These are phyloP conservation scores for Candida ipomoeae DNA, from an alignment of 805 yeast genomes.

Conservation along the genomic window DNA sequence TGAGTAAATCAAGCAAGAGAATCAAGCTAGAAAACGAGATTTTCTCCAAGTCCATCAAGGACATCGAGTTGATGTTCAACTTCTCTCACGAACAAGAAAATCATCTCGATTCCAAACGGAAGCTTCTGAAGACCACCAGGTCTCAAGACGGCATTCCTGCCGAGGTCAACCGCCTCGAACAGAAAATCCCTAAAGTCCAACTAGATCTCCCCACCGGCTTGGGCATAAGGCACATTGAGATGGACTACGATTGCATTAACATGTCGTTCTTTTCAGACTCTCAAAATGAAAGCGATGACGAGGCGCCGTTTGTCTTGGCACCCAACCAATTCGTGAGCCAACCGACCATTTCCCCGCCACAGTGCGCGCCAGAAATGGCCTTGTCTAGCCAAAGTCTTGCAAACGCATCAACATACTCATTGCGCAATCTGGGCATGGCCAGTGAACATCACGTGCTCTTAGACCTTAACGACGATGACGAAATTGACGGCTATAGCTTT, in stretches of 20 bases:
- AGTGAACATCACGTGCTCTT: conserved; percentile 4
- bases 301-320: not conserved
- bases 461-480: conserved; percentile 13
- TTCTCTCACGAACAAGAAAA: conserved; percentile 7
- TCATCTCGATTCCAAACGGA: not conserved
- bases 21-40: conserved; percentile 15
- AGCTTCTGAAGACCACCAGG: not conserved
- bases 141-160: not conserved
- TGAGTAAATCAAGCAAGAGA: conserved; percentile 15
- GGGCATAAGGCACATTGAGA: conserved; percentile 2
- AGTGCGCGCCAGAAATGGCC: not conserved
- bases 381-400: not conserved
- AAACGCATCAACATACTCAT: not conserved
- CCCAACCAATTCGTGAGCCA: not conserved
- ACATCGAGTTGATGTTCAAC: conserved; percentile 16
- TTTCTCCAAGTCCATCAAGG: conserved; percentile 15
- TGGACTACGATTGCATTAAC: conserved; percentile 14
- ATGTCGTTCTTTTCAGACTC: conserved; percentile 9
- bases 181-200: not conserved
- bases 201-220: conserved; percentile 13
- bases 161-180: not conserved
- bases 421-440: not conserved
- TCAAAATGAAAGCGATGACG: not conserved
- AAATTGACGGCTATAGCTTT: conserved; percentile 12
- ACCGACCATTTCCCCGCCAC: not conserved